Percentiles rank a stretch among this genome's conserved stretches.
Evolutionary conservation across 805 yeast species (phyloP).

Genomic region (Saccharomycopsis fodiens): DNA sequence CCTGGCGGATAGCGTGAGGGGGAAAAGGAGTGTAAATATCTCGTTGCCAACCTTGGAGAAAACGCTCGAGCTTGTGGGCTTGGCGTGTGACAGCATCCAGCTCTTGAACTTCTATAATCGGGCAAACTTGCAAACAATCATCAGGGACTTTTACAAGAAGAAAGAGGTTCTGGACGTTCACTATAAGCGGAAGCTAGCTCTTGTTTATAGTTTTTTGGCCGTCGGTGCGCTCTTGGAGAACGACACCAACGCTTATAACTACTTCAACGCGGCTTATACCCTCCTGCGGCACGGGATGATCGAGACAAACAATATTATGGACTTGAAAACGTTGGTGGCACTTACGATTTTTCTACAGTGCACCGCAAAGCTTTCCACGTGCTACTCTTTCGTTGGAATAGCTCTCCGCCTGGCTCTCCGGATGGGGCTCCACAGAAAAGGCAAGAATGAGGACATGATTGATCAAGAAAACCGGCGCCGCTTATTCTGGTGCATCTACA

Average conservation of each 20-base stretch:
- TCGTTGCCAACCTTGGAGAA: conserved; percentile 69
- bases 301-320: conserved; percentile 19
- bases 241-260: conserved; percentile 18
- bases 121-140: conserved; percentile 14
- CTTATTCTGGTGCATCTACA: conserved; percentile 81
- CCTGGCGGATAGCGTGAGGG: not conserved
- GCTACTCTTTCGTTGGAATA: conserved; percentile 84
- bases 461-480: conserved; percentile 80
- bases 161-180: not conserved
- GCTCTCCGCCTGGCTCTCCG: conserved; percentile 76
- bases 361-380: conserved; percentile 77
- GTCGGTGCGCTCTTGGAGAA: conserved; percentile 67
- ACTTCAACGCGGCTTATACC: conserved; percentile 19
- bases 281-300: conserved; percentile 17
- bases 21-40: conserved; percentile 35
- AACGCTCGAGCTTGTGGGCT: conserved; percentile 62
- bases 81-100: conserved; percentile 82
- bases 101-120: conserved; percentile 80
- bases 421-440: conserved; percentile 75
- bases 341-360: conserved; percentile 80
- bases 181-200: conserved; percentile 52
- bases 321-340: conserved; percentile 59
- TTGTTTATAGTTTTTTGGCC: conserved; percentile 81
- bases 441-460: conserved; percentile 59
- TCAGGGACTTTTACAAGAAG: conserved; percentile 14